Percentiles rank a stretch among this genome's conserved stretches.
Evolutionary conservation across 495 filamentous ascomycete genomes (phyloP).

Genomic region (Hypomontagnella monticulosa): DNA sequence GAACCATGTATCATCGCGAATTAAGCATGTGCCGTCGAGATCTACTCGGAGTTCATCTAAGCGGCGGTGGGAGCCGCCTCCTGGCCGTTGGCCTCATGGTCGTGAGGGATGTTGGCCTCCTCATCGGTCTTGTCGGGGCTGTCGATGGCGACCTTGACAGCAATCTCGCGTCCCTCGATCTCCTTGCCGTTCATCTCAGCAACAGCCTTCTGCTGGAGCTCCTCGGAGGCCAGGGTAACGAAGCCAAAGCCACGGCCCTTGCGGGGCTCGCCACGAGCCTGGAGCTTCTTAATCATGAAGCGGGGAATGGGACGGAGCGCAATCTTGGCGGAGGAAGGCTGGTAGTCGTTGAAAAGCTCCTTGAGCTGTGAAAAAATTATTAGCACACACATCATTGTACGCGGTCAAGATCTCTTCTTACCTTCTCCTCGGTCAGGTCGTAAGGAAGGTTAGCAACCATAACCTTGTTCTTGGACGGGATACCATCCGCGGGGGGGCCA

Average conservation of each 20-base stretch:
- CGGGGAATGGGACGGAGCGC: conserved; percentile 97
- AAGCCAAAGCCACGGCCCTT: conserved; percentile 99
- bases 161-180: conserved; percentile 97
- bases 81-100: conserved; percentile 60
- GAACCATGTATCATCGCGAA: conserved; percentile 30
- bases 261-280: conserved; percentile 95
- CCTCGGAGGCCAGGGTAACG: conserved; percentile 93
- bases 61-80: conserved; percentile 48
- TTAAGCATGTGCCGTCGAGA: conserved; percentile 30
- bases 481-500: conserved; percentile 95
- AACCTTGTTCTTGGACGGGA: conserved; percentile 99
- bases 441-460: conserved; percentile 99
- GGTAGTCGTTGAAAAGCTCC: conserved; percentile 91
- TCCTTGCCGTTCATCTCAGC: conserved; percentile 99
- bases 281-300: conserved; percentile 99
- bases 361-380: conserved; percentile 75
- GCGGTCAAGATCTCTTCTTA: conserved; percentile 46
- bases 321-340: conserved; percentile 94
- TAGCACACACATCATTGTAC: conserved; percentile 44
- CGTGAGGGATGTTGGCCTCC: conserved; percentile 63
- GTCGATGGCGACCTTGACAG: conserved; percentile 99
- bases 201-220: conserved; percentile 96
- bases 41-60: conserved; percentile 31
- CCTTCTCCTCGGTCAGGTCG: conserved; percentile 97
- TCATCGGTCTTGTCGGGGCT: conserved; percentile 99